Percentiles rank a stretch among this genome's conserved stretches.
Conservation (phyloP, 2,329 filamentous ascomycete genomes). For the Hypoxylon sp. region DNA sequence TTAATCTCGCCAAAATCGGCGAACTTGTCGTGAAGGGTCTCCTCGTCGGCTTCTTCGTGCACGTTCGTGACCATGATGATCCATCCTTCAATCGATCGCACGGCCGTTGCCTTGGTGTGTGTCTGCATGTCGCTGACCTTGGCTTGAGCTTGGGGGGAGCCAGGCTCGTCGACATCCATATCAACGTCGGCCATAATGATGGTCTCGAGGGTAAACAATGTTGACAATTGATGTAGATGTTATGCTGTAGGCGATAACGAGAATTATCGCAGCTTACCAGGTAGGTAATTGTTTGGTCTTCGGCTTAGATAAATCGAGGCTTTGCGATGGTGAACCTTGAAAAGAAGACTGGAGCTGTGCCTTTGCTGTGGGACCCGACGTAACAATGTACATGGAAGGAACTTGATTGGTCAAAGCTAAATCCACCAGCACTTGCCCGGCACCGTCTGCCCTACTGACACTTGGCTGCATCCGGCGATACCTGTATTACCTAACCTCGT, state of each 20-base stretch:
- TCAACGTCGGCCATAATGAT: conserved; percentile 67
- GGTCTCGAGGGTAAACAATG: neutral
- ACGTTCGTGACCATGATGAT: conserved; percentile 90
- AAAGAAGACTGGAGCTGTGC: neutral
- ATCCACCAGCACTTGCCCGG: neutral
- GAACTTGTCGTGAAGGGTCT: conserved; percentile 85
- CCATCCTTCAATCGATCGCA: conserved; percentile 91
- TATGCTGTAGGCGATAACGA: neutral
- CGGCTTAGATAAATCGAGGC: conserved; percentile 3
- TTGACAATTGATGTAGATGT: neutral
- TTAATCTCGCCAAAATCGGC: conserved; percentile 89
- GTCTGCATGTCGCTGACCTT: conserved; percentile 79
- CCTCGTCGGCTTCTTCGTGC: conserved; percentile 88
- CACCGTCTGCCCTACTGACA: neutral
- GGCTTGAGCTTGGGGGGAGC: conserved; percentile 58
- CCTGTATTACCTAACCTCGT: neutral
- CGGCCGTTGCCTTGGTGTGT: conserved; percentile 80
- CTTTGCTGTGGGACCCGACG: neutral
- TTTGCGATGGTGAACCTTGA: conserved; percentile 26
- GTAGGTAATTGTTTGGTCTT: neutral
- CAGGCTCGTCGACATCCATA: conserved; percentile 72
- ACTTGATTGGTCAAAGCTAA: conserved; percentile 26
- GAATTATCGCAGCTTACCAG: neutral
- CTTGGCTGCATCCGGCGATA: neutral
- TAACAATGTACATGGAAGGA: neutral